Conservation (phyloP, 2,329 filamentous ascomycete species). For the Fusarium armeniacum region DNA sequence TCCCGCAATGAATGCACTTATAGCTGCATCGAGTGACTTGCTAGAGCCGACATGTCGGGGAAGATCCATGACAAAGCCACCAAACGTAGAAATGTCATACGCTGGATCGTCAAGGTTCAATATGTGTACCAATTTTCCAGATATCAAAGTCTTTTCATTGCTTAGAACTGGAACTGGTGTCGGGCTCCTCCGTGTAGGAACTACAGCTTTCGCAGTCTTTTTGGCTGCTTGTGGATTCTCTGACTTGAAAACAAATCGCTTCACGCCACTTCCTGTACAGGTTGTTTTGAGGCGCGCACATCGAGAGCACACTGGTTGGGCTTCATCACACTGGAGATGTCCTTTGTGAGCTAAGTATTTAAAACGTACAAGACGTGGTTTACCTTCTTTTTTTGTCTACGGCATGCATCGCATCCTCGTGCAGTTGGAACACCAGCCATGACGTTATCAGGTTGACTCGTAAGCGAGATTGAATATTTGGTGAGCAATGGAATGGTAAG, state of each 20-base stretch:
- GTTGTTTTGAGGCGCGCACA: conserved; percentile 13
- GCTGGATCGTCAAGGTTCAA: conserved; percentile 8
- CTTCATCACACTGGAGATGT: conserved; percentile 30
- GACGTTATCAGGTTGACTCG: background rate
- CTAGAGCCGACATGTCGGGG: conserved; percentile 6
- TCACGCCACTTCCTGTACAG: conserved; percentile 13
- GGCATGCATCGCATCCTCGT: conserved; percentile 15
- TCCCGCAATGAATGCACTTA: background rate
- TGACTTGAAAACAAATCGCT: conserved; percentile 19
- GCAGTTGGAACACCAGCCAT: conserved; percentile 27
- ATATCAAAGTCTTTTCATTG: conserved; percentile 4
- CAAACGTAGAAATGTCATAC: conserved; percentile 20
- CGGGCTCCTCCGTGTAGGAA: background rate
- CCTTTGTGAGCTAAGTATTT: background rate
- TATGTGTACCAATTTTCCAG: conserved; percentile 10
- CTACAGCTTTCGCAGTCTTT: background rate
- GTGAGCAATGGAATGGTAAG: background rate
- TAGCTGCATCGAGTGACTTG: conserved; percentile 18
- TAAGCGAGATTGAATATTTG: background rate
- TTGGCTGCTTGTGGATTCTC: conserved; percentile 1
- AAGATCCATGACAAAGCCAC: conserved; percentile 16
- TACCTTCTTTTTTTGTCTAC: conserved; percentile 31
- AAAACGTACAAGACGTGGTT: rapidly evolving
- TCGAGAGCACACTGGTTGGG: conserved; percentile 16
- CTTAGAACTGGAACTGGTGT: background rate